Conservation (phyloP, 1,139 yeast genomes). For the Debaryomycetaceae sp. region DNA sequence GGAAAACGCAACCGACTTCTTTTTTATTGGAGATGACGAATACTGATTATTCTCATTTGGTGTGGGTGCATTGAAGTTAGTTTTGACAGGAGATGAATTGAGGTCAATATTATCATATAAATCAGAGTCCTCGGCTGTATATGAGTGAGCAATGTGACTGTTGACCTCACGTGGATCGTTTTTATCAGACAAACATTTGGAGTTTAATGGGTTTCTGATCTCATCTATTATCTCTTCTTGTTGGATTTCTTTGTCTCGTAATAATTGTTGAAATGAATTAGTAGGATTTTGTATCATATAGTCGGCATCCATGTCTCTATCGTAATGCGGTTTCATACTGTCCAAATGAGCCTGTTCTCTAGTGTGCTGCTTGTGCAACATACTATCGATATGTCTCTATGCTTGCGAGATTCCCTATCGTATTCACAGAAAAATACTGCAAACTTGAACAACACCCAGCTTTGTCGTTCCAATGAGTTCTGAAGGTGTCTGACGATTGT, state of each 20-base stretch:
- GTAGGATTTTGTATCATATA: background rate
- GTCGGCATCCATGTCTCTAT: background rate
- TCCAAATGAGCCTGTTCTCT: background rate
- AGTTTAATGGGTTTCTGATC: background rate
- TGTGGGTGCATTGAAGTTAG: conserved; percentile 2
- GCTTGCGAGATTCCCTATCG: no score
- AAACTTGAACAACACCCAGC: no score
- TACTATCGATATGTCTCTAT: background rate
- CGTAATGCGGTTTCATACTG: background rate
- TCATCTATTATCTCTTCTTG: background rate
- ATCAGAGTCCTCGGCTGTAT: background rate
- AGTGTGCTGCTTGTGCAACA: background rate
- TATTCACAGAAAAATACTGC: no score
- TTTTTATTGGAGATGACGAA: conserved; percentile 23
- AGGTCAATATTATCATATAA: conserved; percentile 6
- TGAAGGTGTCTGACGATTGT: no score
- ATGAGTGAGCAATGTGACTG: background rate
- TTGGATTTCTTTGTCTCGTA: background rate
- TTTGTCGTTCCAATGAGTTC: no score
- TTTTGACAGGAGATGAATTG: conserved; percentile 24
- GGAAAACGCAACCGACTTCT: conserved; percentile 40
- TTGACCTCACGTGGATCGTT: background rate
- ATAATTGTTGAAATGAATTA: background rate
- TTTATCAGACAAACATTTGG: background rate
- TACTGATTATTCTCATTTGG: conserved; percentile 5